Evolutionary conservation across 306 rosid species (phyloP).

Genomic region (Calophaca sinica): DNA sequence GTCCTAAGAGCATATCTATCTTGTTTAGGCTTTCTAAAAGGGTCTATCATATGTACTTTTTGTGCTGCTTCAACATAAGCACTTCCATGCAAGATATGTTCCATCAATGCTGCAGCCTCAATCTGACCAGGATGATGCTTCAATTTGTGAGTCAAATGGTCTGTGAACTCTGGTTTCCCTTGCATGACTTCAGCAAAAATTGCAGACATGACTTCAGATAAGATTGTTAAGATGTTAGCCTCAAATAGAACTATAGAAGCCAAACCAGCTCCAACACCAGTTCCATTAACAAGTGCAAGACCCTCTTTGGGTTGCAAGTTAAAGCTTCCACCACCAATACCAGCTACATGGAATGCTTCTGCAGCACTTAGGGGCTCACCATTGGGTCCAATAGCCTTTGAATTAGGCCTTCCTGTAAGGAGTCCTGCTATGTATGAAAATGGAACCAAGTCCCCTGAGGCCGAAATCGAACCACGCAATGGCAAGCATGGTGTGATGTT

Average conservation of each 20-base stretch:
- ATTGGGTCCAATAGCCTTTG: slow-evolving; percentile 48
- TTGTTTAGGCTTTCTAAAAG: slow-evolving; percentile 50
- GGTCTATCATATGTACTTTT: slow-evolving; percentile 42
- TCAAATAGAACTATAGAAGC: slow-evolving; percentile 53
- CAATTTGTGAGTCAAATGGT: slow-evolving; percentile 53
- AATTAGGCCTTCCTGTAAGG: slow-evolving; percentile 54
- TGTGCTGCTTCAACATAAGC: slow-evolving; percentile 50
- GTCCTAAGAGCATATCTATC: slow-evolving; percentile 65
- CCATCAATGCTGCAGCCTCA: slow-evolving; percentile 59
- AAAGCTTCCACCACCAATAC: slow-evolving; percentile 40
- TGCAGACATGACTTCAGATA: slow-evolving; percentile 50
- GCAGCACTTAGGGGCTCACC: slow-evolving; percentile 47
- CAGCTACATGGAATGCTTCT: slow-evolving; percentile 47
- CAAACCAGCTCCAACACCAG: slow-evolving; percentile 58
- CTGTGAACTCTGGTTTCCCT: slow-evolving; percentile 50
- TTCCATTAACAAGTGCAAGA: slow-evolving; percentile 61
- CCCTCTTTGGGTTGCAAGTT: slow-evolving; percentile 58
- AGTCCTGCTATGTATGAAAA: slow-evolving; percentile 56
- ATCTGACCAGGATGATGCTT: slow-evolving; percentile 62
- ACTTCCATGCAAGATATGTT: slow-evolving; percentile 56
- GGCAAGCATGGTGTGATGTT: slow-evolving; percentile 58
- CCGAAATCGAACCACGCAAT: slow-evolving; percentile 56
- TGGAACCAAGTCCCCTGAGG: slow-evolving; percentile 61
- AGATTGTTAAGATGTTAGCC: slow-evolving; percentile 50
- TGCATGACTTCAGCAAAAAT: slow-evolving; percentile 59